Percentiles rank a stretch among this genome's conserved stretches.
Conservation (phyloP, 805 yeast genomes). For the Nakazawaea holstii region DNA sequence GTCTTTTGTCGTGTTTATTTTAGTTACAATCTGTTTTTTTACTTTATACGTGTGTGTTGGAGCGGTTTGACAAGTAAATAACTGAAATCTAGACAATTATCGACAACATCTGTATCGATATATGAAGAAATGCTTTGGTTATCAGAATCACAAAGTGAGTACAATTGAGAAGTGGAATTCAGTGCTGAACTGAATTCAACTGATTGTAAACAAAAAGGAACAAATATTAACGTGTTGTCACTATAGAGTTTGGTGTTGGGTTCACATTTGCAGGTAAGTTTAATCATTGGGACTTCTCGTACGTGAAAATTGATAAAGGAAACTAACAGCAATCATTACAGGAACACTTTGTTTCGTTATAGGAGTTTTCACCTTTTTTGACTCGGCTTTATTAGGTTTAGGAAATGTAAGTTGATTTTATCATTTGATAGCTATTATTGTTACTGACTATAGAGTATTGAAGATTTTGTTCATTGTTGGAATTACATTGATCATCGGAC, state of each 20-base stretch:
- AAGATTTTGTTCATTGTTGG: constrained; percentile 71
- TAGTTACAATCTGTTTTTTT: too few species aligned
- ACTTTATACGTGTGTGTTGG: background rate
- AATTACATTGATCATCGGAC: constrained; percentile 78
- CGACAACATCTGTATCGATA: background rate
- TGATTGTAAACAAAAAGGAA: background rate
- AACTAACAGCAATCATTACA: constrained; percentile 5
- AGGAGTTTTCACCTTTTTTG: constrained; percentile 84
- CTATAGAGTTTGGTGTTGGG: constrained; percentile 81
- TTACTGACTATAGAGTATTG: background rate
- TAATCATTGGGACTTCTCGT: too few species aligned
- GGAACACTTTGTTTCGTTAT: constrained; percentile 70
- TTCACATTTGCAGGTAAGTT: constrained; percentile 73
- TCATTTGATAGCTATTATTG: background rate
- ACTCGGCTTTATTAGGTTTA: constrained; percentile 80
- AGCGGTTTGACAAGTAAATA: background rate
- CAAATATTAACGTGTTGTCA: constrained; percentile 4
- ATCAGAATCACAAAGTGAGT: constrained; percentile 71
- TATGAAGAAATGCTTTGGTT: constrained; percentile 52
- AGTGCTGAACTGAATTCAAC: too few species aligned
- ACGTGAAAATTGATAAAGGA: background rate
- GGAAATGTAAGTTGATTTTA: constrained; percentile 52
- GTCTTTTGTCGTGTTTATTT: too few species aligned
- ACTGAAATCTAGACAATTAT: too few species aligned
- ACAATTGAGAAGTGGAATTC: background rate